Conservation (phyloP, 257 asterid genomes). For the Jasminum sambac region DNA sequence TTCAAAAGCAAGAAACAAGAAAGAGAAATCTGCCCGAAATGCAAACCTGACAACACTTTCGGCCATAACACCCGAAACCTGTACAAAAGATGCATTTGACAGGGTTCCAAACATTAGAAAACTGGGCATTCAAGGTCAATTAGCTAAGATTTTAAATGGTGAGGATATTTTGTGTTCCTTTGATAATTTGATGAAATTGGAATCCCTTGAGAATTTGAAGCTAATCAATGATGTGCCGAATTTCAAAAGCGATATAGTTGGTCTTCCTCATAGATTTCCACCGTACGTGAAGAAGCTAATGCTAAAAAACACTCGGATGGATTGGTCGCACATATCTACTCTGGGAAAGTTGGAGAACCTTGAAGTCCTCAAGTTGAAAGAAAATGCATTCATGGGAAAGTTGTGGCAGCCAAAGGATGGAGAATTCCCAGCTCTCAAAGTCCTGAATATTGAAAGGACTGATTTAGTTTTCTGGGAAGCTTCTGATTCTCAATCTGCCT, state of each 20-base stretch:
- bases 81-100: slow-evolving; percentile 28
- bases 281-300: slow-evolving; percentile 31
- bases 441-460: slow-evolving; percentile 22
- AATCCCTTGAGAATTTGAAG: slow-evolving; percentile 43
- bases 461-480: slow-evolving; percentile 23
- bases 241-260: slow-evolving; percentile 24
- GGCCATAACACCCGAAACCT: slow-evolving; percentile 43
- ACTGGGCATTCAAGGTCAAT: slow-evolving; percentile 42
- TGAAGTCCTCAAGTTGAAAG: slow-evolving; percentile 28
- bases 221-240: slow-evolving; percentile 34
- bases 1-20: slow-evolving; percentile 5
- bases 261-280: slow-evolving; percentile 34
- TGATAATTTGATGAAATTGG: slow-evolving; percentile 31
- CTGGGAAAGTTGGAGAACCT: slow-evolving; percentile 23
- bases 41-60: slow-evolving; percentile 39
- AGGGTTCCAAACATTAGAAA: slow-evolving; percentile 38
- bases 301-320: slow-evolving; percentile 28
- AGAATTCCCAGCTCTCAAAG: slow-evolving; percentile 22
- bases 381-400: slow-evolving; percentile 31
- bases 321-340: slow-evolving; percentile 32
- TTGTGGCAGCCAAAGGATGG: slow-evolving; percentile 24
- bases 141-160: slow-evolving; percentile 29
- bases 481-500: slow-evolving; percentile 24
- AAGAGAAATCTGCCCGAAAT: background rate
- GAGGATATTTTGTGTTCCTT: slow-evolving; percentile 27